Conservation (phyloP, 148 eudicot species). For the Rhododendron simsii region DNA sequence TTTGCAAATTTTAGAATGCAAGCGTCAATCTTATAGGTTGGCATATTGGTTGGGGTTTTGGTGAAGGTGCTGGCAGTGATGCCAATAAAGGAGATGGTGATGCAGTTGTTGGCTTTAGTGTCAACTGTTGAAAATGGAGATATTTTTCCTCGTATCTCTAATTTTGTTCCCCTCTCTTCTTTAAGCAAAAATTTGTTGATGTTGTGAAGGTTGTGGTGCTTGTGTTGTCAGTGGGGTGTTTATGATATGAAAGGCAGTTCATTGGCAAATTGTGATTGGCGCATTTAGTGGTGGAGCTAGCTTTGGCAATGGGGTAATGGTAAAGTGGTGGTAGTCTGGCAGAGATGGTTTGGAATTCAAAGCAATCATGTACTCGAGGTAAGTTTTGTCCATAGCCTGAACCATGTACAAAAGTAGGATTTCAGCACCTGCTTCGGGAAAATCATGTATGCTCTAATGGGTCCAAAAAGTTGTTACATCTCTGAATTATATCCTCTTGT, state of each 20-base stretch:
- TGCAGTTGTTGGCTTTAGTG: neutral
- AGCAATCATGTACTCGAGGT: neutral
- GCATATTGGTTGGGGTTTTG: neutral
- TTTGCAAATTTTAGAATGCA: neutral
- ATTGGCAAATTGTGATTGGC: neutral
- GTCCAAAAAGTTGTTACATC: neutral
- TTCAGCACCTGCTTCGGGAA: neutral
- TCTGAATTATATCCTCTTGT: neutral
- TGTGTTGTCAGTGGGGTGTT: neutral
- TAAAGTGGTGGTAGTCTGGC: neutral
- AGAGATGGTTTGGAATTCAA: neutral
- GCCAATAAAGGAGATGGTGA: neutral
- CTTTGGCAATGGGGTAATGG: neutral
- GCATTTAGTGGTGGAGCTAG: neutral
- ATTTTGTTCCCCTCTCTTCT: neutral
- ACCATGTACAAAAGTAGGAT: neutral
- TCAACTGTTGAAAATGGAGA: neutral
- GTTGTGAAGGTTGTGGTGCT: neutral
- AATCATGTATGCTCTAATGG: neutral
- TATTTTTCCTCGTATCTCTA: neutral
- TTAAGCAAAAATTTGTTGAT: neutral
- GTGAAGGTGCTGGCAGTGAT: constrained; percentile 3
- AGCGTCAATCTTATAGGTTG: neutral
- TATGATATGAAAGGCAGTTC: neutral
- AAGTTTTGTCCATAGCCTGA: neutral